Conservation (phyloP, 2,329 filamentous ascomycete genomes). For the Phialocephala subalpina region DNA sequence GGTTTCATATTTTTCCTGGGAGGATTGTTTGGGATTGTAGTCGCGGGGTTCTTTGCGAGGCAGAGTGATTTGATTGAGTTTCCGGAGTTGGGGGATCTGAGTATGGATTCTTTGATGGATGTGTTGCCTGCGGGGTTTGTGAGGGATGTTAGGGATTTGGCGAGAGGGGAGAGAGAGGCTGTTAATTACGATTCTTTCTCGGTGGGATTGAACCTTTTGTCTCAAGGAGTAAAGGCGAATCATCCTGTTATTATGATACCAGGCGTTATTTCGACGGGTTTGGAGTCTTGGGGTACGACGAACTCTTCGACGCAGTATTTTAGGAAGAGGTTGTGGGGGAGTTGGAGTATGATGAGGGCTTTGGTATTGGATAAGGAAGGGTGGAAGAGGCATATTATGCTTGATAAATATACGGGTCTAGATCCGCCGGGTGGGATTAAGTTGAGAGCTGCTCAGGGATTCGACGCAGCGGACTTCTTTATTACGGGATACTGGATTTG, state of each 20-base stretch:
- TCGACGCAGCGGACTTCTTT: slow-evolving; percentile 97
- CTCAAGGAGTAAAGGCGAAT: slow-evolving; percentile 81
- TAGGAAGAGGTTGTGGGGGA: slow-evolving; percentile 93
- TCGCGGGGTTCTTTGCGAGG: slow-evolving; percentile 88
- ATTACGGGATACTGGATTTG: slow-evolving; percentile 90
- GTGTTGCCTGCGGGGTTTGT: slow-evolving; percentile 87
- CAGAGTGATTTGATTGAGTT: slow-evolving; percentile 90
- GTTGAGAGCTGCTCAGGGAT: slow-evolving; percentile 91
- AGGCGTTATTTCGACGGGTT: slow-evolving; percentile 94
- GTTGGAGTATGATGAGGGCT: slow-evolving; percentile 98
- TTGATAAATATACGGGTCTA: slow-evolving; percentile 89
- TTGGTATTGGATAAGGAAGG: slow-evolving; percentile 90
- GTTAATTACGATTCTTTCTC: slow-evolving; percentile 94
- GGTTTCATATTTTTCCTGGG: slow-evolving; percentile 88
- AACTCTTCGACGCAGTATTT: slow-evolving; percentile 90
- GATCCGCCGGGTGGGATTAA: slow-evolving; percentile 87
- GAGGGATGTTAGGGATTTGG: slow-evolving; percentile 84
- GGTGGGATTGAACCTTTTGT: slow-evolving; percentile 82
- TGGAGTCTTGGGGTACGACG: slow-evolving; percentile 96
- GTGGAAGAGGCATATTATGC: slow-evolving; percentile 98
- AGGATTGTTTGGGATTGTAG: slow-evolving; percentile 87
- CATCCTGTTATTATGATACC: slow-evolving; percentile 98
- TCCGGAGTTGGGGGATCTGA: slow-evolving; percentile 72
- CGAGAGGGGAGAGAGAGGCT: slow-evolving; percentile 86
- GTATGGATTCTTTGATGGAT: slow-evolving; percentile 86